phyloP scores from a whole-genome alignment of 1,284 basidiomycete species.

The Heterobasidion occidentale region DNA sequence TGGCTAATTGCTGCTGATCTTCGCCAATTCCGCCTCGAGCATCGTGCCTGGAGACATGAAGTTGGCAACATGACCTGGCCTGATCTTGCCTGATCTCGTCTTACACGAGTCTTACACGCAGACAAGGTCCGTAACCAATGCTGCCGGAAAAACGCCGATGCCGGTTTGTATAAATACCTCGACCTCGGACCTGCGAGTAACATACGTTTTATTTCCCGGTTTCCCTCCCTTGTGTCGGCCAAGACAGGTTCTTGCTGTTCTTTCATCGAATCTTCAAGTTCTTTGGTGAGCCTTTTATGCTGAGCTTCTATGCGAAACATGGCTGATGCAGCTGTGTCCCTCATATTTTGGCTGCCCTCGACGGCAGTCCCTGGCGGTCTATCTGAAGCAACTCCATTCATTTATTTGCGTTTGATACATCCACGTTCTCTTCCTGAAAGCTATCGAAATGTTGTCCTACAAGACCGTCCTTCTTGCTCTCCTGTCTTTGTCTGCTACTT shows the following conservation, averaged over 20 bases:
- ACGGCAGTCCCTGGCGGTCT: constrained; percentile 2
- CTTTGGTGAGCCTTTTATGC: constrained; percentile 11
- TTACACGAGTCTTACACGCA: too few species aligned
- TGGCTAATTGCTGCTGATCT: too few species aligned
- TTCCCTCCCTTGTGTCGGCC: constrained; percentile 19
- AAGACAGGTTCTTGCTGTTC: constrained; percentile 49
- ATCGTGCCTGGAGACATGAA: too few species aligned
- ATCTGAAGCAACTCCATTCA: constrained; percentile 12
- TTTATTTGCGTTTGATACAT: constrained; percentile 9
- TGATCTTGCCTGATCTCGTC: background rate
- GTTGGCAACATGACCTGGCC: too few species aligned
- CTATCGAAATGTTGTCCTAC: constrained; percentile 32
- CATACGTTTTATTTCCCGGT: background rate
- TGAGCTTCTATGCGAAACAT: background rate
- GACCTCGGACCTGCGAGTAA: background rate
- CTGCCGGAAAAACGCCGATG: background rate
- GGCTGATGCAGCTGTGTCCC: background rate
- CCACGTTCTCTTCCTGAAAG: constrained; percentile 4
- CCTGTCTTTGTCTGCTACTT: constrained; percentile 27
- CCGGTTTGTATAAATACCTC: background rate
- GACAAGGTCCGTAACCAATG: background rate
- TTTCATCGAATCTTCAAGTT: constrained; percentile 15
- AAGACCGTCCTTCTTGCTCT: constrained; percentile 32
- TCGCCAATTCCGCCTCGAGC: too few species aligned
- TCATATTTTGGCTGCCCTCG: too few species aligned